These are phyloP conservation scores for Paramarasmius palmivorus DNA, from an alignment of 1,284 basidiomycete genomes.

Conservation along the genomic window DNA sequence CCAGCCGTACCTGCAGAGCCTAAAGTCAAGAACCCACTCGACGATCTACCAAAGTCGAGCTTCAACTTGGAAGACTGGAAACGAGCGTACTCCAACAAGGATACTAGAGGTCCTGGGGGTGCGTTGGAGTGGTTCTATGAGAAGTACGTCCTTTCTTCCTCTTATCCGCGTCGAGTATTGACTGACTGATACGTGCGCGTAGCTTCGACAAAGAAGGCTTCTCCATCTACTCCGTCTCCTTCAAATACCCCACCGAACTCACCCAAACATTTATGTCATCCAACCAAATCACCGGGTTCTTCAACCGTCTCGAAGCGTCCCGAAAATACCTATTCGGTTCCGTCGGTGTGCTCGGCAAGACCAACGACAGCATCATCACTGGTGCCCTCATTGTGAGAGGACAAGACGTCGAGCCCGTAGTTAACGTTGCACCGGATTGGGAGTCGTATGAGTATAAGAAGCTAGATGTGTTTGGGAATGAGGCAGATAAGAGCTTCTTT, in stretches of 20 bases:
- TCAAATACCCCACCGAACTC: constrained; percentile 97
- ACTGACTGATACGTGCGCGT: constrained; percentile 27
- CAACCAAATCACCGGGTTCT: constrained; percentile 91
- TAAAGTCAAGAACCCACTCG: constrained; percentile 92
- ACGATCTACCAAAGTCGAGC: constrained; percentile 85
- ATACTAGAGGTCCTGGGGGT: constrained; percentile 79
- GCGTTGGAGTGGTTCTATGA: constrained; percentile 89
- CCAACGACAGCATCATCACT: constrained; percentile 71
- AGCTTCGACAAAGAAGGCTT: constrained; percentile 92
- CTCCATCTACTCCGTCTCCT: constrained; percentile 91
- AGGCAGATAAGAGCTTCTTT: constrained; percentile 58
- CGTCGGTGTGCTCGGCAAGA: constrained; percentile 84
- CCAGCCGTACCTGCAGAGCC: constrained; percentile 41
- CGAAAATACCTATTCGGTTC: constrained; percentile 96
- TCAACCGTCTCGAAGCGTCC: constrained; percentile 93
- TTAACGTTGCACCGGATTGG: constrained; percentile 88
- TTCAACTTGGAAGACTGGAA: constrained; percentile 99
- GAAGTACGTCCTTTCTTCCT: constrained; percentile 53
- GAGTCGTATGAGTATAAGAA: constrained; percentile 86
- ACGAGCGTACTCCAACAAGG: constrained; percentile 96
- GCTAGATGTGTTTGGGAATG: constrained; percentile 57
- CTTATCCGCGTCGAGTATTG: constrained; percentile 3
- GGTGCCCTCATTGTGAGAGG: constrained; percentile 88
- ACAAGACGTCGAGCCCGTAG: constrained; percentile 64
- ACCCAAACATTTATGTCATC: constrained; percentile 92